These are phyloP conservation scores for Rhododendron ovatum DNA, from an alignment of 148 eudicot species.

Conservation along the genomic window DNA sequence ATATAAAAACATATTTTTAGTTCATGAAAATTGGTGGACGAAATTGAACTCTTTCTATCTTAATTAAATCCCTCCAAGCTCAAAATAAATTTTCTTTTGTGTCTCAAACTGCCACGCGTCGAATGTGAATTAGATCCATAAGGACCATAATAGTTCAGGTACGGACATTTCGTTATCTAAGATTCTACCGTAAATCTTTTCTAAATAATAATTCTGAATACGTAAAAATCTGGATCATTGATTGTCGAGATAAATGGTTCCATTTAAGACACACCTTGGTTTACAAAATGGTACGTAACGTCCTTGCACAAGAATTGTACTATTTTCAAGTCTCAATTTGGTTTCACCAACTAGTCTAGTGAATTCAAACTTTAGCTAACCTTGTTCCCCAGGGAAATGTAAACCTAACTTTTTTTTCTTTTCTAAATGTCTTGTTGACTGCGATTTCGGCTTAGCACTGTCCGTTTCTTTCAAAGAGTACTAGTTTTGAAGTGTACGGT, in stretches of 20 bases:
- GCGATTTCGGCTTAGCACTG: background rate
- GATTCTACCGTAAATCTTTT: too few species aligned
- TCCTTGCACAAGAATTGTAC: constrained; percentile 1
- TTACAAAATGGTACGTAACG: background rate
- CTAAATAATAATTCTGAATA: too few species aligned
- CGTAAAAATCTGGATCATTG: too few species aligned
- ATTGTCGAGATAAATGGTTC: too few species aligned
- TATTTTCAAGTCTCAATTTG: constrained; percentile 2
- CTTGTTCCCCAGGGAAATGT: constrained; percentile 18
- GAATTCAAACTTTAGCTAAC: constrained; percentile 29
- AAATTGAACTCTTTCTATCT: background rate
- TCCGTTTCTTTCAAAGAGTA: background rate
- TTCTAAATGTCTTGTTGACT: background rate
- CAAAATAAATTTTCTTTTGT: background rate
- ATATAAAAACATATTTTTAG: background rate
- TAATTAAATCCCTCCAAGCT: background rate
- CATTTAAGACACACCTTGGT: background rate
- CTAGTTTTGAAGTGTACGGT: background rate
- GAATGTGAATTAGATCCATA: background rate
- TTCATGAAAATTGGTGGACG: background rate
- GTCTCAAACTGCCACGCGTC: background rate
- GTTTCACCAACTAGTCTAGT: constrained; percentile 37
- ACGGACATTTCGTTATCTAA: too few species aligned
- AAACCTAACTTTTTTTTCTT: constrained; percentile 3
- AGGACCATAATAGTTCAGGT: too few species aligned